A percentile compares a stretch with the other conserved stretches of the same genome.
phyloP scores from a whole-genome alignment of 1,284 basidiomycete genomes.

The Apiotrichum brassicae region DNA sequence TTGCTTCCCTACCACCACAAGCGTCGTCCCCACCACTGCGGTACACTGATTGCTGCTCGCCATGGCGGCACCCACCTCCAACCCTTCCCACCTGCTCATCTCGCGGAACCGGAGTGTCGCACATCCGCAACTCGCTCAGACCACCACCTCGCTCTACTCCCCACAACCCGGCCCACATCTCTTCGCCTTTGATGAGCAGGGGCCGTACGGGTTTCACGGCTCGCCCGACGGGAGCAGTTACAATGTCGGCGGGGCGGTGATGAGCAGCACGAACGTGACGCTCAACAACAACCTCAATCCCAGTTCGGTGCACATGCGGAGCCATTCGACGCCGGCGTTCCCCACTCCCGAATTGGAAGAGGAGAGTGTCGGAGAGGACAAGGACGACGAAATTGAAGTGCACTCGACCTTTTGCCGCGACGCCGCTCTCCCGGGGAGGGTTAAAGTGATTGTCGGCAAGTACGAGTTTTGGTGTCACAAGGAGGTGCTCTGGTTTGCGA shows the following conservation, averaged over 20 bases:
- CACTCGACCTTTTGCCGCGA: slow-evolving; percentile 35
- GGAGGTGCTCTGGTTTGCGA: slow-evolving; percentile 42
- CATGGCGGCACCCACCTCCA: slow-evolving; percentile 25
- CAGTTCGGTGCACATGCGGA: slow-evolving; percentile 5
- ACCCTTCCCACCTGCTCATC: slow-evolving; percentile 43
- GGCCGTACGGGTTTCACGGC: background rate
- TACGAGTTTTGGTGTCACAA: slow-evolving; percentile 45
- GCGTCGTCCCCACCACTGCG: too few relatives aligned
- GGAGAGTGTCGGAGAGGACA: slow-evolving; percentile 18
- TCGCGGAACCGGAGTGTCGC: slow-evolving; percentile 40
- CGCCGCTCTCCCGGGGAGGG: slow-evolving; percentile 30
- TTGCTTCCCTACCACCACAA: too few relatives aligned
- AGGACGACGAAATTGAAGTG: slow-evolving; percentile 31
- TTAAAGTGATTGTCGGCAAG: slow-evolving; percentile 38
- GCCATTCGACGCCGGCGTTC: slow-evolving; percentile 7
- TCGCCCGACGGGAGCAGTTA: slow-evolving; percentile 2
- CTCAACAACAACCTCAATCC: background rate
- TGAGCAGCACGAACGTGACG: background rate
- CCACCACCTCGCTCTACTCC: slow-evolving; percentile 24
- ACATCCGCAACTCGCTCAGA: slow-evolving; percentile 35
- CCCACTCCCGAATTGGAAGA: background rate
- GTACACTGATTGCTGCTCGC: too few relatives aligned
- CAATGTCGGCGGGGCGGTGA: background rate
- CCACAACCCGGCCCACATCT: slow-evolving; percentile 14
- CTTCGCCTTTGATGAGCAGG: slow-evolving; percentile 8